Evolutionary conservation across 371 early-diverging fungal species (phyloP), one percentile per base, ranked within the genome.

Genomic region (Saksenaea oblongispora): DNA sequence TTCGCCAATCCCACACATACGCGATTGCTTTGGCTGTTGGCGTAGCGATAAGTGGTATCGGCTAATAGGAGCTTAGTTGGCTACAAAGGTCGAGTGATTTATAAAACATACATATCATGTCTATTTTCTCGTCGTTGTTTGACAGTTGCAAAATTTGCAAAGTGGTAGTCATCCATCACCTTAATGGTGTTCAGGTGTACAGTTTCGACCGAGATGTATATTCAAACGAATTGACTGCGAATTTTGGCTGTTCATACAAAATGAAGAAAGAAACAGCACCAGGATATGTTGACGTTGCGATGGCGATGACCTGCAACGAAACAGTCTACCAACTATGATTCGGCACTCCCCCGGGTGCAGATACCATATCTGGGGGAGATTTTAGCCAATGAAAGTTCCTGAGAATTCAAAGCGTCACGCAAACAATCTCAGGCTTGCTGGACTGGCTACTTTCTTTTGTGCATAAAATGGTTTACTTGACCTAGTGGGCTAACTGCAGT

Each of bases 1-100:
- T 69, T 95, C 95, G 61, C 95, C 95, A 53, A 94, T 85, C 24
- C 96, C 95, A 69, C 96, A 95, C 86, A 95, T 94, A 41, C 96
- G 88, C 15, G 94, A 93, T 71, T 94, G 94, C 76, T 93, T 92
- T 5, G 96, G 96, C 73, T 97, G 95, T 70, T 97, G 97, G 8
- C 95, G 78, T 15, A 96, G 76, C 53, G 82, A 81, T 26, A 95
- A 81, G 35, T 86, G 79, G 63, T 89, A 93, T 36, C 82, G 78
- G n/a, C 89, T 89, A 69, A n/a, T n/a, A 14, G 22, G 44, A 51
- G 34, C 15, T 5, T 34, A 24, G 15, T 14, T 10, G 31, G 18
- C 34, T 44, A 56, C 24, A 41, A 60, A 42, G n/a, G 24, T 53
- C 24, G 54, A 5, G 35, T 24, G 54, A 34, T 11, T 53, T 2